Percentiles rank a stretch among this genome's conserved stretches.
These are phyloP conservation scores for Xerocomellus chrysenteron DNA, from an alignment of 768 basidiomycete species.

Conservation along the genomic window DNA sequence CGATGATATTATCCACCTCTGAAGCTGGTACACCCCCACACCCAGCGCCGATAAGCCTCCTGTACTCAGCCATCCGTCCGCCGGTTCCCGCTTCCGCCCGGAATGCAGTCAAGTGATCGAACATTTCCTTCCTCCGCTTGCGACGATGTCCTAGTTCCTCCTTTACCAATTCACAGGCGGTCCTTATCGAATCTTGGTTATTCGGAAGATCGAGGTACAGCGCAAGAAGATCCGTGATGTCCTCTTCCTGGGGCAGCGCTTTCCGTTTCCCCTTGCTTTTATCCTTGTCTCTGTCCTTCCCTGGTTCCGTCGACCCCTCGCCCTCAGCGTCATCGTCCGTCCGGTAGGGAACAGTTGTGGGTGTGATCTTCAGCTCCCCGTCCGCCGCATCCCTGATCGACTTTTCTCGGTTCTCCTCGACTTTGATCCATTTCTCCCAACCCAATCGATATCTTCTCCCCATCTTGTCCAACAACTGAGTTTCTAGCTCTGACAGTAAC, in stretches of 20 bases:
- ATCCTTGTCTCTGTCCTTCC: conserved; percentile 43
- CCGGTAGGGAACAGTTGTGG: conserved; percentile 44
- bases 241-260: conserved; percentile 48
- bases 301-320: conserved; percentile 37
- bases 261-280: conserved; percentile 58
- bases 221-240: conserved; percentile 60
- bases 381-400: conserved; percentile 60
- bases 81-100: conserved; percentile 91
- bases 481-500: conserved; percentile 59
- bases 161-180: conserved; percentile 58
- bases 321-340: conserved; percentile 47
- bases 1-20: conserved; percentile 88
- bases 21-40: conserved; percentile 82
- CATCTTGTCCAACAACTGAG: conserved; percentile 71
- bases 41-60: conserved; percentile 84
- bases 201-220: conserved; percentile 59
- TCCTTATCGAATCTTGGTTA: conserved; percentile 51
- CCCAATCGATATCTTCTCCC: conserved; percentile 78
- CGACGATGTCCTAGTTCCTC: conserved; percentile 65
- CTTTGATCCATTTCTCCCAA: conserved; percentile 91
- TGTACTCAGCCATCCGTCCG: conserved; percentile 85
- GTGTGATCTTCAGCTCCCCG: conserved; percentile 52
- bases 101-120: conserved; percentile 74
- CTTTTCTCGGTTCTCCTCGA: conserved; percentile 78
- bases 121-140: conserved; percentile 66